These are phyloP conservation scores for Mycocentrospora acerina DNA, from an alignment of 2,329 filamentous ascomycete species.

Conservation along the genomic window DNA sequence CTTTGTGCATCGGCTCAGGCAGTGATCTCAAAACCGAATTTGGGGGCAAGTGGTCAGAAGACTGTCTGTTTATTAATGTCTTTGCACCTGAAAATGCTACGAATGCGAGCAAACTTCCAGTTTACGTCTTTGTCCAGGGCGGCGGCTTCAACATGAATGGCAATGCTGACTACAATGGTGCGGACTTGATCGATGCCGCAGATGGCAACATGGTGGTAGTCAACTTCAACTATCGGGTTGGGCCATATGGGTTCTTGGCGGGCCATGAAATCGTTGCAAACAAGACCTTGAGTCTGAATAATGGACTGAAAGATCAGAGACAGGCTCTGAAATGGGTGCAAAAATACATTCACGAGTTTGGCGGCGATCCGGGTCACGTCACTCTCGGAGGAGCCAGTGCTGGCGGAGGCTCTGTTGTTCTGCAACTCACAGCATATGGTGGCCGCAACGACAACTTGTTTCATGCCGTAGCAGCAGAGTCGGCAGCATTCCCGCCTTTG, in stretches of 20 bases:
- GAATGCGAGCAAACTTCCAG: slow-evolving; percentile 34
- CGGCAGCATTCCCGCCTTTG: slow-evolving; percentile 43
- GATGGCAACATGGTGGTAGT: slow-evolving; percentile 38
- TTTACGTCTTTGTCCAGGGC: slow-evolving; percentile 46
- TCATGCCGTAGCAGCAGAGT: slow-evolving; percentile 37
- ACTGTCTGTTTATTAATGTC: slow-evolving; percentile 45
- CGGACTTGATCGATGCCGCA: slow-evolving; percentile 34
- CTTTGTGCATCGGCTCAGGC: slow-evolving; percentile 35
- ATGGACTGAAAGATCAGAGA: slow-evolving; percentile 42
- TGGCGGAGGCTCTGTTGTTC: slow-evolving; percentile 42
- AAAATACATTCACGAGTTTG: slow-evolving; percentile 41
- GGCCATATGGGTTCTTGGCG: slow-evolving; percentile 43
- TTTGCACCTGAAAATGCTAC: slow-evolving; percentile 40
- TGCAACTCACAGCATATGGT: slow-evolving; percentile 41
- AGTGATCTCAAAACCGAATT: slow-evolving; percentile 28
- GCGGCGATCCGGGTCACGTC: slow-evolving; percentile 43
- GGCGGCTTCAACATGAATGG: slow-evolving; percentile 42
- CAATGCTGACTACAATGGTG: slow-evolving; percentile 40
- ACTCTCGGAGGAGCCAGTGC: slow-evolving; percentile 43
- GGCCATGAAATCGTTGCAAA: slow-evolving; percentile 32
- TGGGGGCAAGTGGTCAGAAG: slow-evolving; percentile 36
- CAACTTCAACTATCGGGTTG: slow-evolving; percentile 46
- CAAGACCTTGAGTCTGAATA: slow-evolving; percentile 35
- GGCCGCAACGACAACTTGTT: slow-evolving; percentile 41
- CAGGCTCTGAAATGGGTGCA: slow-evolving; percentile 41